Evolutionary conservation across 225 moss, liverwort and hornwort species (phyloP).

Genomic region (Asterella californica): DNA sequence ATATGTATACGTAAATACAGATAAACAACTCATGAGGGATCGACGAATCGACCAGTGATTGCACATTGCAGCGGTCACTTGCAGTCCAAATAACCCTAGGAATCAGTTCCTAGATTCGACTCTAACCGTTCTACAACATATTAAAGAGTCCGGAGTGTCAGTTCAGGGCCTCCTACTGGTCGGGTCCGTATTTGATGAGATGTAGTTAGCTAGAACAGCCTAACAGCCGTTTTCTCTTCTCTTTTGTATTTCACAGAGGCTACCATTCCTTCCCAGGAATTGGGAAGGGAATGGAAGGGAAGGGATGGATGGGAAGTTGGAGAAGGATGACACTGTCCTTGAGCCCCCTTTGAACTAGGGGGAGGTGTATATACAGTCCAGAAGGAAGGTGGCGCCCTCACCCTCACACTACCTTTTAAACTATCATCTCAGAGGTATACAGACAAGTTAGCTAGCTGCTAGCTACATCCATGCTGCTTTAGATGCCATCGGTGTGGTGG

Average conservation of each 20-base stretch:
- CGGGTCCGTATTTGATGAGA: background rate
- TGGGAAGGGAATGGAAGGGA: background rate
- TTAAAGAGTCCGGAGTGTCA: background rate
- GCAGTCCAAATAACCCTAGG: no score
- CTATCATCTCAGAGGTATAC: conserved; percentile 9
- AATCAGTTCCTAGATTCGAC: no score
- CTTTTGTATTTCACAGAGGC: conserved; percentile 23
- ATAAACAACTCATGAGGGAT: no score
- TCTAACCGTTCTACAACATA: no score
- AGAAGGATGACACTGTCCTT: background rate
- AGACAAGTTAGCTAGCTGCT: conserved; percentile 11
- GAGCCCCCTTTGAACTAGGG: background rate
- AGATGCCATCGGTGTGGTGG: conserved; percentile 14
- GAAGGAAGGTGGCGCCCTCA: background rate
- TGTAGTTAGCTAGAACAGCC: conserved; percentile 5
- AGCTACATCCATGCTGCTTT: conserved; percentile 16
- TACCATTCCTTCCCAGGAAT: conserved; percentile 14
- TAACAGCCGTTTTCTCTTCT: conserved; percentile 10
- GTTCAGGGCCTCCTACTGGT: background rate
- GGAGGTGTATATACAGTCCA: conserved; percentile 11
- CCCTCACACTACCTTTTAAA: background rate
- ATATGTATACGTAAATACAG: no score
- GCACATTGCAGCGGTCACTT: no score
- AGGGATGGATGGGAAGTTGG: background rate
- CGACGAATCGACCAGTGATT: no score